Conservation (phyloP, 495 filamentous ascomycete genomes). For the Aspergillus incahuasiensis region DNA sequence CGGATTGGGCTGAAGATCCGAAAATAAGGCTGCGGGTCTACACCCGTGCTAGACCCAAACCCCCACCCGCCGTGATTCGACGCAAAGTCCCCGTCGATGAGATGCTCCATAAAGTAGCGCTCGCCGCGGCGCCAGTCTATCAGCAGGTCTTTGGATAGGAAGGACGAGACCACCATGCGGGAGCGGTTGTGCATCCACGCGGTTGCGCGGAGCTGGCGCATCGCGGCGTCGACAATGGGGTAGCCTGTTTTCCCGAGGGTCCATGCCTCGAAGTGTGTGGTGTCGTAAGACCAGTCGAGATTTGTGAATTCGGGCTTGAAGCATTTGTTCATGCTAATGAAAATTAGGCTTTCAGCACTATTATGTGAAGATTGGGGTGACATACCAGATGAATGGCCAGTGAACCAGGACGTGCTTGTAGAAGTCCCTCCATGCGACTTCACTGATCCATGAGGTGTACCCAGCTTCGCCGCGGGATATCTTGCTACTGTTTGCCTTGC, state of each 20-base stretch:
- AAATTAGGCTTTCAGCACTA: not conserved
- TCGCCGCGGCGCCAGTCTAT: constrained; percentile 92
- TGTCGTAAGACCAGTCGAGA: constrained; percentile 76
- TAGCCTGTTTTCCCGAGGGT: constrained; percentile 72
- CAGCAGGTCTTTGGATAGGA: constrained; percentile 80
- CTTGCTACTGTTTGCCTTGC: constrained; percentile 62
- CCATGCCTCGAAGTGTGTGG: constrained; percentile 67
- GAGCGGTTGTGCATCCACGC: constrained; percentile 90
- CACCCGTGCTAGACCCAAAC: constrained; percentile 72
- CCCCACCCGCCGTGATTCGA: constrained; percentile 94
- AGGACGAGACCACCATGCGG: constrained; percentile 84
- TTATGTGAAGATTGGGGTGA: not conserved
- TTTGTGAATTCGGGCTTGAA: constrained; percentile 85
- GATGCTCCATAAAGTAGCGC: constrained; percentile 79
- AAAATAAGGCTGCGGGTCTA: constrained; percentile 91
- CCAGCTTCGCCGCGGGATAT: constrained; percentile 66
- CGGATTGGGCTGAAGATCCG: constrained; percentile 83
- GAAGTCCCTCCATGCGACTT: constrained; percentile 90
- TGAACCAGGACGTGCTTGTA: constrained; percentile 83
- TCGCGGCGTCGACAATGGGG: constrained; percentile 87
- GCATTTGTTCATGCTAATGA: constrained; percentile 78
- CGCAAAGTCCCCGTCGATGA: constrained; percentile 91
- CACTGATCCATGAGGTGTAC: constrained; percentile 74
- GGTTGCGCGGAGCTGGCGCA: constrained; percentile 69
- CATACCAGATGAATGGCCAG: constrained; percentile 84